Base-by-base conservation (phyloP, 75 land plant genomes). In the Pinus tabuliformis region DNA sequence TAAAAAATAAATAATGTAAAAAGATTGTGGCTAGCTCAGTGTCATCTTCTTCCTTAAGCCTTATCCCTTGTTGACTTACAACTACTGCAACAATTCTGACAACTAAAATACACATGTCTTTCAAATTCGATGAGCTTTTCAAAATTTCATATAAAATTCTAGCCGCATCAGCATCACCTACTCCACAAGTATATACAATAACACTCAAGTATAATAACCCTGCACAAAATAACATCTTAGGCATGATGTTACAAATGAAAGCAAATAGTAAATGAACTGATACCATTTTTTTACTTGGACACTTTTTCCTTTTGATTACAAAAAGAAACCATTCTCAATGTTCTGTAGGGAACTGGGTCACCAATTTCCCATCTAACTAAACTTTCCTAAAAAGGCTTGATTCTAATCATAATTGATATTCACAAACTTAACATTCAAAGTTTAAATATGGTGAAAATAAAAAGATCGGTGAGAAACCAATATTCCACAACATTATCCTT, bases 121-220 rank as follows among this genome's bases (percentile, higher is more conserved):
- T 90, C 78, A 96, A 70, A 70, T 96, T 92, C 13, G 95, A 89
- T 0, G 79, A 84, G 4, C 97, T 93, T 30, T 83, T 84, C 21
- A 96, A 80, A 59, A 96, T 70, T 56, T 93, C 91, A 62, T 94
- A 96, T 39, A 96, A 76, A 45, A 96, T 81, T 61, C 99, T 97
- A 12, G 97, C 96, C 5, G 97, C 97, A 87, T 96, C 94, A 3
- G 95, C 97, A 82, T 96, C 99, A 7, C 99, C 97, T n/a, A 97
- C 99, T 2, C 99, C 99, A 79, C 98, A 94, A 13, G 99, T 96
- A 77, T 94, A 95, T 11, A 90, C 87, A 3, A 97, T 95, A 20
- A 83, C 73, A 73, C 71, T 90, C 77, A 6, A 72, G 86, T 57
- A 96, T 90, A 21, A 96, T 86, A 79, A 94, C 93, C 99, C 99